Evolutionary conservation across 2,329 filamentous ascomycete species (phyloP), one percentile per base, ranked within the genome.

Genomic region (Cladosporium sp.): DNA sequence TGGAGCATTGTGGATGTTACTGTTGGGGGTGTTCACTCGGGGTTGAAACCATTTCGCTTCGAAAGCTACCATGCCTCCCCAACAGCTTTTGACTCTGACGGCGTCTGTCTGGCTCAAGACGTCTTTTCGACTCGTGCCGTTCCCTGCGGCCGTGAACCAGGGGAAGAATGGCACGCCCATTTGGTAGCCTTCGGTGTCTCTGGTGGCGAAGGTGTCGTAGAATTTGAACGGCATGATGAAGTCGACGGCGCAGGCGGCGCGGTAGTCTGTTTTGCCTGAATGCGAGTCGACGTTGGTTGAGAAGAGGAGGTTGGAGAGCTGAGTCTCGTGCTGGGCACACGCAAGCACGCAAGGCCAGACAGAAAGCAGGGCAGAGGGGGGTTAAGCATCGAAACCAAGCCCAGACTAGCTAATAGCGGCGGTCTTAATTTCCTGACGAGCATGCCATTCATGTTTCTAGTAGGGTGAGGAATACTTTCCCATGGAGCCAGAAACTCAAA

Each of bases 41-140:
- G 48, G 68, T 58, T 82, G 78, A 40, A 85, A 78, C 65, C 78
- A 82, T 40, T 69, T 68, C 1, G 79, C 82, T 60, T 84, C 77
- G 66, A 83, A 83, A 2, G 80, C 80, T 2, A 81, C 83, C 79
- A 89, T 88, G 18, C 86, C 86, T 46, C 85, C 84, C 86, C 86
- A 90, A 67, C 86, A 90, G 55, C 82, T 83, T 58, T 78, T 79
- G 1, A 89, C 85, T 7, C 81, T 77, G 1, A 90, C 85, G 0
- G 84, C 79, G 56, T 84, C 80, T 32, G 65, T 75, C 49, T 80
- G 78, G 0, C 70, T 70, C 1, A 86, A 65, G 15, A 88, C 82
- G 62, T 86, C 84, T 4, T 73, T 71, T 38, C 85, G 75, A 69
- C 68, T 73, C n/a, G 59, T 62, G 0, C 71, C 80, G 12, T 75